These are phyloP conservation scores for Mycena albidolilacea DNA, from an alignment of 768 basidiomycete species.

Conservation along the genomic window DNA sequence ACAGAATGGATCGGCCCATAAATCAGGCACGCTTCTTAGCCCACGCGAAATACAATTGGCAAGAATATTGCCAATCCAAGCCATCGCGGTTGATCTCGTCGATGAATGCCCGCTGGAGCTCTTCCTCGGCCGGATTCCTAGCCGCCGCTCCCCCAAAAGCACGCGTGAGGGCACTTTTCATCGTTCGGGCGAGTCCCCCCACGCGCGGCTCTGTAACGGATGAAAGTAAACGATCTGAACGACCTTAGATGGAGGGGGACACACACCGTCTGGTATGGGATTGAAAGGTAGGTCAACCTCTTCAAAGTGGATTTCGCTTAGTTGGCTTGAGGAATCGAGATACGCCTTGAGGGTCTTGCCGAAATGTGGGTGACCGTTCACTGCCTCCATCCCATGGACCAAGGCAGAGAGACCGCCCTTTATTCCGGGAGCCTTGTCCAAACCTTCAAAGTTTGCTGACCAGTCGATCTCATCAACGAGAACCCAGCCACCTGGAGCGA, in stretches of 20 bases:
- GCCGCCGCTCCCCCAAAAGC: slow-evolving; percentile 10
- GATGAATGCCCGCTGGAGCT: slow-evolving; percentile 12
- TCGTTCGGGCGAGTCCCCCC: slow-evolving; percentile 6
- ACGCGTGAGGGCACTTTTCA: slow-evolving; percentile 9
- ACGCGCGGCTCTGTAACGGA: slow-evolving; percentile 13
- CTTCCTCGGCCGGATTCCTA: not conserved
- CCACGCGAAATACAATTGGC: slow-evolving; percentile 19
- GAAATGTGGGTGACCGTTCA: slow-evolving; percentile 15
- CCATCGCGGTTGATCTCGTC: slow-evolving; percentile 13
- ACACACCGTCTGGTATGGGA: slow-evolving; percentile 12
- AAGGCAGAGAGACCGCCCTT: slow-evolving; percentile 16
- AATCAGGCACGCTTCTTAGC: slow-evolving; percentile 13
- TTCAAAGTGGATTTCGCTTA: slow-evolving; percentile 16
- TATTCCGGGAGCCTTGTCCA: slow-evolving; percentile 22
- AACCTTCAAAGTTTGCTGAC: slow-evolving; percentile 7
- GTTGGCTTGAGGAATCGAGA: slow-evolving; percentile 12
- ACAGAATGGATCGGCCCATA: not conserved
- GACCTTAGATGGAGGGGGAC: no score
- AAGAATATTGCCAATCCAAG: slow-evolving; percentile 23
- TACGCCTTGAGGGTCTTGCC: slow-evolving; percentile 23
- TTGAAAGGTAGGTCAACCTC: slow-evolving; percentile 23
- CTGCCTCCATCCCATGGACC: slow-evolving; percentile 15
- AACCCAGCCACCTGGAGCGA: slow-evolving; percentile 40
- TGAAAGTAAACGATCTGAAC: not conserved
- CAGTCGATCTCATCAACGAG: slow-evolving; percentile 43